Base-by-base conservation (phyloP, 306 rosid species). In the Cucumis hystrix region DNA sequence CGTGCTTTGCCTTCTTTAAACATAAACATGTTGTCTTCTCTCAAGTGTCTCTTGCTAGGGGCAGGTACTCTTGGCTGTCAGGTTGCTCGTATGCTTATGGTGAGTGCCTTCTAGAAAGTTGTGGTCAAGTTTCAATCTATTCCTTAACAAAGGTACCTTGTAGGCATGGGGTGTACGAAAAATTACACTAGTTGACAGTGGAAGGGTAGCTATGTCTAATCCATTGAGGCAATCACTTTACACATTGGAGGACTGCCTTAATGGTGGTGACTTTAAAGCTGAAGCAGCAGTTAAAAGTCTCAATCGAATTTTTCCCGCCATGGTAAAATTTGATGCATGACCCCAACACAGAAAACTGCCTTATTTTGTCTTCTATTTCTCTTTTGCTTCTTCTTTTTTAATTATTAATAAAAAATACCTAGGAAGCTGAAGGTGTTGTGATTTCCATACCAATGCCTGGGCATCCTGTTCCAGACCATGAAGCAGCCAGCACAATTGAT, bases 61-160 rank as follows among this genome's bases (percentile, higher is more conserved):
- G 97, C 98, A 16, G 97, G 98, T 65, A 92, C 98, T 17, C 98
- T 95, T 70, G 98, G 98, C 85, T 95, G 98, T 85, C 98, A 95
- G 86, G 98, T 95, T 71, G 97, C 97, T 12, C 97, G 98, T 64
- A 92, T 83, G 93, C 98, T 95, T 83, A 92, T 95, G 98, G 98
- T 95, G 88, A 86, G 92, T 83, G 76, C 79, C 82, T 37, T n/a
- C 5, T 49, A 37, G 49, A 75, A 55, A 75, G 23, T 20, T 58
- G 54, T 75, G 18, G n/a, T 56, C 8, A 6, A 35, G 35, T 54
- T 75, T 74, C 75, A 47, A 55, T 83, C 75, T 81, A 35, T 62
- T 16, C 17, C 37, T 56, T 75, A 63, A 81, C 61, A 41, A 70
- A 25, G 77, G 70, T 28, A 20, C 45, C 76, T 10, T 86, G 81